Base-by-base conservation (phyloP, 441 rosid species). In the Populus trichocarpa region DNA sequence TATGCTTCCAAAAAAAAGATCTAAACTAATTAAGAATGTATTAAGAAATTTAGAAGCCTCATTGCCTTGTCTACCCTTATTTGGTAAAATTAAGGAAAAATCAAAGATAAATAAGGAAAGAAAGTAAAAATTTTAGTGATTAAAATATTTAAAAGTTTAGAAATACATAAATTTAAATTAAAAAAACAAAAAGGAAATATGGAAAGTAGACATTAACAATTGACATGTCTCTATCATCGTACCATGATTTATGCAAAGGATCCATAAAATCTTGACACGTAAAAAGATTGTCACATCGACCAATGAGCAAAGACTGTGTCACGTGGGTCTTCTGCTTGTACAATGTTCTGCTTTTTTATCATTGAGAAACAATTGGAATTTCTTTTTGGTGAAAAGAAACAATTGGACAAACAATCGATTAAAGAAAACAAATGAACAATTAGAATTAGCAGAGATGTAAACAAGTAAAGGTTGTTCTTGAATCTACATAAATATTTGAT, bases 141-240 rank as follows among this genome's bases (percentile, higher is more conserved):
- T n/a, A 57, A 20, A 57, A 8, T 8, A 59, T n/a, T n/a, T 8
- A 3, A n/a, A 7, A 20, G 32, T 30, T 30, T 4, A 14, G 50
- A 50, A 6, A 20, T 4, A 12, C 28, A 5, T 4, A 13, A 70
- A 64, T 50, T 28, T 4, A 69, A 36, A 25, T 26, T 8, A 63
- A 79, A 28, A 5, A 0, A 12, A n/a, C 10, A 28, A 16, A 20
- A 11, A 30, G 32, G 32, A 22, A 7, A 2, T 10, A 70, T 12
- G 57, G 3, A 32, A 23, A 22, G 76, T 26, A 32, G 5, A 6
- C 26, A 33, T 13, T 30, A 30, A 30, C 32, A 30, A 30, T 30
- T 30, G 32, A 30, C 32, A 30, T 30, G 32, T 30, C 32, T 16
- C 57, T 71, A 72, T 73, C 84, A 85, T 84, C 82, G 89, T 88